phyloP scores from a whole-genome alignment of 1,284 basidiomycete genomes.

The Amylostereum areolatum region DNA sequence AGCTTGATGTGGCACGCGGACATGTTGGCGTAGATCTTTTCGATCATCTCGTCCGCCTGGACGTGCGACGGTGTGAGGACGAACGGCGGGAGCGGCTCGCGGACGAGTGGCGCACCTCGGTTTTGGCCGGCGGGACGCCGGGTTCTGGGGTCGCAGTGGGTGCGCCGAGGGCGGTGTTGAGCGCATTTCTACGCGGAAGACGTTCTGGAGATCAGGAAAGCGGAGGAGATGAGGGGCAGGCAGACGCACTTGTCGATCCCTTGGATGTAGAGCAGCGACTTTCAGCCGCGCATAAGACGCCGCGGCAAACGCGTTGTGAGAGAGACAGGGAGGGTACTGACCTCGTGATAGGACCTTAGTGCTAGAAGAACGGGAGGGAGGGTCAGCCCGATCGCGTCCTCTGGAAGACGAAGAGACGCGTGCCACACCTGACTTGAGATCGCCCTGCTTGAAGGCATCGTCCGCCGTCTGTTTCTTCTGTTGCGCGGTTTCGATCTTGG shows the following conservation, averaged over 20 bases:
- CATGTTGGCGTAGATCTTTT: slow-evolving; percentile 80
- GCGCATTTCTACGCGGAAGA: slow-evolving; percentile 12
- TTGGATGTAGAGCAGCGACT: slow-evolving; percentile 62
- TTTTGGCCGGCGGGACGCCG: slow-evolving; percentile 22
- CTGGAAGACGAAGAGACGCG: slow-evolving; percentile 3
- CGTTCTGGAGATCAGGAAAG: neutral
- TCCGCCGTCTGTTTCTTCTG: slow-evolving; percentile 72
- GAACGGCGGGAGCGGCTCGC: neutral
- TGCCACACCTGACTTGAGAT: slow-evolving; percentile 52
- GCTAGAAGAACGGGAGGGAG: slow-evolving; percentile 2
- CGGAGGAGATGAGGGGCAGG: neutral
- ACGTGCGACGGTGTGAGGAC: neutral
- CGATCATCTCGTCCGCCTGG: slow-evolving; percentile 66
- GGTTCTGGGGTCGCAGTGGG: slow-evolving; percentile 11
- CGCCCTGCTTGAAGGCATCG: slow-evolving; percentile 64
- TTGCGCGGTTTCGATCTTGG: slow-evolving; percentile 56
- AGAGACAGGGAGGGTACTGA: slow-evolving; percentile 19
- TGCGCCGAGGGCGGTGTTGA: slow-evolving; percentile 15
- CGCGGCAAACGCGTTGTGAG: neutral
- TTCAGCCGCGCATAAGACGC: neutral
- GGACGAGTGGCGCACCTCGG: slow-evolving; percentile 23
- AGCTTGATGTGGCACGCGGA: slow-evolving; percentile 74
- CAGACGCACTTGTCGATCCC: slow-evolving; percentile 64
- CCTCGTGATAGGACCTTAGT: slow-evolving; percentile 40
- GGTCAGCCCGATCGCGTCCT: too few relatives aligned